A percentile compares a stretch with the other conserved stretches of the same genome.
Conservation (phyloP, 2,329 filamentous ascomycete species). For the Botrytis pseudocinerea region DNA sequence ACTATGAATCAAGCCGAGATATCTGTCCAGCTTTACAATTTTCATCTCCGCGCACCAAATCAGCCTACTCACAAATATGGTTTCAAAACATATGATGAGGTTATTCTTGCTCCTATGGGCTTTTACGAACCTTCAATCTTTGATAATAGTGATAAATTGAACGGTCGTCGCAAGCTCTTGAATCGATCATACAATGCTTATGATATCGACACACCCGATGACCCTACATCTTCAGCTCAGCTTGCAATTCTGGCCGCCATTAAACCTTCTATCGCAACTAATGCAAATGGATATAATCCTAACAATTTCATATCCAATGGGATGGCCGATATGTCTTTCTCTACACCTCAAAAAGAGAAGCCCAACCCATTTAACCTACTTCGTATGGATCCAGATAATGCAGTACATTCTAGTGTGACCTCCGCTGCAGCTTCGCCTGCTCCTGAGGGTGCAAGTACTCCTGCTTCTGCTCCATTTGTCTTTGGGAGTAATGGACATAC, state of each 20-base stretch:
- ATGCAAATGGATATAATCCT: constrained; percentile 44
- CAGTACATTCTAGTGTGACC: constrained; percentile 72
- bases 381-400: constrained; percentile 59
- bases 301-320: constrained; percentile 42
- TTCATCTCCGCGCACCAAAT: constrained; percentile 84
- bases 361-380: constrained; percentile 70
- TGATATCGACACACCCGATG: constrained; percentile 82
- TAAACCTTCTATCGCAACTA: constrained; percentile 56
- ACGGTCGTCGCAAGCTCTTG: constrained; percentile 76
- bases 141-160: constrained; percentile 77
- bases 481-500: constrained; percentile 38
- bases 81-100: constrained; percentile 97
- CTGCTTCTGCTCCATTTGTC: constrained; percentile 57
- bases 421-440: constrained; percentile 86
- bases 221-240: constrained; percentile 84
- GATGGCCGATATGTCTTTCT: constrained; percentile 46
- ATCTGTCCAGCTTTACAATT: constrained; percentile 83
- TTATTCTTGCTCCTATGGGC: constrained; percentile 92
- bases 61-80: constrained; percentile 89
- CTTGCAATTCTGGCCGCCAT: constrained; percentile 62
- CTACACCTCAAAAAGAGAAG: constrained; percentile 63
- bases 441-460: constrained; percentile 72
- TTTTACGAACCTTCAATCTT: constrained; percentile 88
- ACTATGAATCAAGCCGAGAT: constrained; percentile 90
- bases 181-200: constrained; percentile 92